These are phyloP conservation scores for Bolboschoenoplectus hybrid DNA, from an alignment of 202 grass and related monocot genomes.

Conservation along the genomic window DNA sequence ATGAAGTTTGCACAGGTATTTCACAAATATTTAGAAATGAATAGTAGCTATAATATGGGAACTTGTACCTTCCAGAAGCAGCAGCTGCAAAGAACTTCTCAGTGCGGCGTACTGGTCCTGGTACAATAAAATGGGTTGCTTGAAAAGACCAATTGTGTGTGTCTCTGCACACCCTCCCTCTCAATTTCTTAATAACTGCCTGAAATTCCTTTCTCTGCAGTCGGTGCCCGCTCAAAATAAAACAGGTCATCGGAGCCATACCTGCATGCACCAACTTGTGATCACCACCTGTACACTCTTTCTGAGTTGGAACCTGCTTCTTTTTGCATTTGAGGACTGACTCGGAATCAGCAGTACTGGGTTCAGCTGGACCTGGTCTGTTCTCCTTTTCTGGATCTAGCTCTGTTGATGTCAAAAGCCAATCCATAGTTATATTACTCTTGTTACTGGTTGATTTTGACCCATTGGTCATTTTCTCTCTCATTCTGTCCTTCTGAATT, in stretches of 20 bases:
- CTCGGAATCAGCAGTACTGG: slow-evolving; percentile 24
- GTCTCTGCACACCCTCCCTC: slow-evolving; percentile 76
- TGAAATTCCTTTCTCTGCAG: slow-evolving; percentile 61
- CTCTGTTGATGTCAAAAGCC: slow-evolving; percentile 42
- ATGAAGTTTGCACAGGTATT: background rate
- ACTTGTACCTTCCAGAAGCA: slow-evolving; percentile 71
- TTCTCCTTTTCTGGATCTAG: slow-evolving; percentile 66
- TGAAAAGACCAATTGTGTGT: slow-evolving; percentile 86
- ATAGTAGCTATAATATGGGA: slow-evolving; percentile 2
- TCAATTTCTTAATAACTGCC: slow-evolving; percentile 58
- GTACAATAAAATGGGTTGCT: slow-evolving; percentile 86
- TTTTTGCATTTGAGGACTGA: slow-evolving; percentile 36
- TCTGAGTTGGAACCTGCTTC: slow-evolving; percentile 34
- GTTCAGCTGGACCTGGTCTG: slow-evolving; percentile 35
- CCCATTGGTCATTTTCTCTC: background rate
- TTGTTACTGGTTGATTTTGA: slow-evolving; percentile 48
- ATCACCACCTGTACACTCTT: slow-evolving; percentile 39
- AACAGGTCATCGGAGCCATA: slow-evolving; percentile 39
- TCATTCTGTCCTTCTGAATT: slow-evolving; percentile 32
- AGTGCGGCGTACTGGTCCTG: slow-evolving; percentile 66
- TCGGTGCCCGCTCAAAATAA: slow-evolving; percentile 81
- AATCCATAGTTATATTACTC: slow-evolving; percentile 44
- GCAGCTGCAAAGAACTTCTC: slow-evolving; percentile 96
- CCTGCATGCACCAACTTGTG: slow-evolving; percentile 29
- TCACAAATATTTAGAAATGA: background rate